Evolutionary conservation across 805 yeast genomes (phyloP), one percentile per base, ranked within the genome.

Genomic region (Scheffersomyces amazonensis): DNA sequence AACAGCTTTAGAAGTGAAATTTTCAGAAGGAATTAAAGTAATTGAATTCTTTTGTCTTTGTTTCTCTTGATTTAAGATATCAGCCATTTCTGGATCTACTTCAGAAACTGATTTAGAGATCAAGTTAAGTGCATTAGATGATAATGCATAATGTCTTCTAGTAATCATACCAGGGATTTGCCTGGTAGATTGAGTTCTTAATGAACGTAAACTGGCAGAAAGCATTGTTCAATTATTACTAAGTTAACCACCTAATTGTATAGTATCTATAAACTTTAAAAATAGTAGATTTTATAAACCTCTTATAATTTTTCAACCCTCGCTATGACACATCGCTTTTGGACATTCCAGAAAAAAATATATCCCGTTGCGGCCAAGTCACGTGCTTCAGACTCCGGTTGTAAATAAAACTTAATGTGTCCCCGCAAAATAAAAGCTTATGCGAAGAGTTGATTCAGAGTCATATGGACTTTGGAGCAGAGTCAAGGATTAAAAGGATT

Each of bases 1-100:
- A 33, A 93, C 99, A 30, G 98, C 86, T 52, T 85, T 85, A 39
- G 97, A 86, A 40, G 99, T 93, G 75, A 91, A 90, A 70, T 93
- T 93, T 73, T 93, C 99, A 39, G 96, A 87, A 22, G 99, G 96
- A 64, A 93, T 93, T 63, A 93, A 78, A 33, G 87, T 91, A 53
- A 93, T 84, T 31, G 97, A 90, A 66, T 87, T 89, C 65, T 80
- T 83, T 75, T 93, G 99, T 75, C 99, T 88, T 51, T 73, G 73
- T 60, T 83, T 83, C 71, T 93, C 99, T 62, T 82, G 84, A 54
- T 74, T 68, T 56, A 85, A 76, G 63, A 85, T 83, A 30, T 70
- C 70, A 39, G 81, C 83, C 62, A 85, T 84, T 60, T 83, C 90
- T 31, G 93, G 93, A 64, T 86, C 95, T 46, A 81, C 73, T 32